Conservation (phyloP, 768 basidiomycete species). For the Epithele typhae region DNA sequence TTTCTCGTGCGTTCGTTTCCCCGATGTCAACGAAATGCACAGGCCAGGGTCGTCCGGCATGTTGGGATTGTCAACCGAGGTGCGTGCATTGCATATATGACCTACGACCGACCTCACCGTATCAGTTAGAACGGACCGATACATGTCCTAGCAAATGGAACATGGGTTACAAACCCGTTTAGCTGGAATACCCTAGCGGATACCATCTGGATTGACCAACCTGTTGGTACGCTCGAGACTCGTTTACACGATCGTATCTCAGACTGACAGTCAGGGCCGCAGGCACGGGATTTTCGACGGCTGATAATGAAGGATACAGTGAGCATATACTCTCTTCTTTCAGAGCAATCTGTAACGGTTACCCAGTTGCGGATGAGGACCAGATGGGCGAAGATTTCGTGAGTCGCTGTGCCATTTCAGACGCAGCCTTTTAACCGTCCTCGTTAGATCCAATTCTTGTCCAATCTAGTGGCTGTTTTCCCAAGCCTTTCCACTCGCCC, state of each 20-base stretch:
- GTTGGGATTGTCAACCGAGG: constrained; percentile 56
- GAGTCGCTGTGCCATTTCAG: neutral
- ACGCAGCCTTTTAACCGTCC: neutral
- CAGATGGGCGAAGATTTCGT: constrained; percentile 55
- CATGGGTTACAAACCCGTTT: constrained; percentile 43
- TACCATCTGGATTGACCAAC: constrained; percentile 68
- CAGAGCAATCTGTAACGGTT: too few relatives aligned
- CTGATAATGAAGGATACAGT: constrained; percentile 57
- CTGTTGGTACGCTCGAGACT: constrained; percentile 35
- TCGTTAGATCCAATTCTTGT: constrained; percentile 64
- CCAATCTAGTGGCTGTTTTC: constrained; percentile 68
- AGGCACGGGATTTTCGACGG: constrained; percentile 60
- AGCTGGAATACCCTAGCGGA: constrained; percentile 61
- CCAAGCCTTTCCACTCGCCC: constrained; percentile 62
- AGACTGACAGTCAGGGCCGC: too few relatives aligned
- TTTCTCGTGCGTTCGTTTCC: too few relatives aligned
- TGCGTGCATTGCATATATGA: constrained; percentile 10
- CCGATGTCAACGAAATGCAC: too few relatives aligned
- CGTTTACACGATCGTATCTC: neutral
- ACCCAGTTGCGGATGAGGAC: constrained; percentile 53
- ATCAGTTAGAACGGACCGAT: constrained; percentile 76
- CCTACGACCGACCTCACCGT: too few relatives aligned
- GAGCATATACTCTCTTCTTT: constrained; percentile 10
- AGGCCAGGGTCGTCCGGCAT: constrained; percentile 71
- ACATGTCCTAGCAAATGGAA: constrained; percentile 48